Conservation (phyloP, 257 asterid genomes). For the Fraxinus pennsylvanica region DNA sequence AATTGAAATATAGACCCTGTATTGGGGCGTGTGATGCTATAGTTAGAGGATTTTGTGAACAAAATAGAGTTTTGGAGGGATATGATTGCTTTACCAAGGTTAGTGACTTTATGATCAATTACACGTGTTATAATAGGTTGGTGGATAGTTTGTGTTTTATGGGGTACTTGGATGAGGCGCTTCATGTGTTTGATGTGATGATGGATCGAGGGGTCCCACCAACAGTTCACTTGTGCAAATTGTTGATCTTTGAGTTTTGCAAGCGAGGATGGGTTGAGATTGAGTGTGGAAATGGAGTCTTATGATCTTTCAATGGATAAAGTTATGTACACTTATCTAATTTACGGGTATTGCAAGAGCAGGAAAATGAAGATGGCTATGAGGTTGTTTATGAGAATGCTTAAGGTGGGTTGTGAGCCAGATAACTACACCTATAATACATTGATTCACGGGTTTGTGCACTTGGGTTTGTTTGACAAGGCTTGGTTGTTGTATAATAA, state of each 20-base stretch:
- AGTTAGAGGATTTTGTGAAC: slow-evolving; percentile 33
- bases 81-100: slow-evolving; percentile 41
- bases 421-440: slow-evolving; percentile 58
- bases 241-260: slow-evolving; percentile 45
- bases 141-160: slow-evolving; percentile 41
- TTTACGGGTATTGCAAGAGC: slow-evolving; percentile 49
- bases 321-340: slow-evolving; percentile 50
- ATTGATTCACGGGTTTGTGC: slow-evolving; percentile 52
- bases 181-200: slow-evolving; percentile 44
- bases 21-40: slow-evolving; percentile 48
- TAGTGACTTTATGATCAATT: slow-evolving; percentile 28
- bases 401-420: slow-evolving; percentile 49
- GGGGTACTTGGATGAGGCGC: slow-evolving; percentile 54
- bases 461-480: slow-evolving; percentile 45
- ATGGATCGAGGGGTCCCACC: slow-evolving; percentile 41
- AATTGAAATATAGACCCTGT: slow-evolving; percentile 33
- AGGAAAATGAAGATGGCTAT: slow-evolving; percentile 62
- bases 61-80: slow-evolving; percentile 44
- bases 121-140: slow-evolving; percentile 49
- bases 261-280: slow-evolving; percentile 51
- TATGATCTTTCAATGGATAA: slow-evolving; percentile 51
- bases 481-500: slow-evolving; percentile 39
- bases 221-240: slow-evolving; percentile 49
- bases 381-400: slow-evolving; percentile 59
- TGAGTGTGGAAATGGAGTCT: slow-evolving; percentile 48